A percentile compares a stretch with the other conserved stretches of the same genome.
These are phyloP conservation scores for Amanita subjunquillea DNA, from an alignment of 768 basidiomycete species.

Conservation along the genomic window DNA sequence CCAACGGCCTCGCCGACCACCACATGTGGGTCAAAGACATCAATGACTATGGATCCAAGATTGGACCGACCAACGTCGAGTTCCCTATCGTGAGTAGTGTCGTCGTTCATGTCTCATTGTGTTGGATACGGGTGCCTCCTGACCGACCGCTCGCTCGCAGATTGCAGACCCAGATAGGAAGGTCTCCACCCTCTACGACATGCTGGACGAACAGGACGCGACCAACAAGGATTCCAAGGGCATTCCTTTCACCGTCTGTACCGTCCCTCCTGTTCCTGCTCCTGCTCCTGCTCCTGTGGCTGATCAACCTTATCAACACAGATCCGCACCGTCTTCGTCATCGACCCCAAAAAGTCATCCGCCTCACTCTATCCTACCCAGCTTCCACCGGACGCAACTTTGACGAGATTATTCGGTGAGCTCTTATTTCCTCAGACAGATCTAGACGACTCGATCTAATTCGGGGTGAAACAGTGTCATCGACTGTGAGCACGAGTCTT, in stretches of 20 bases:
- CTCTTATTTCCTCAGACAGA: neutral
- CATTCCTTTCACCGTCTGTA: constrained; percentile 80
- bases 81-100: constrained; percentile 77
- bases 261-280: neutral
- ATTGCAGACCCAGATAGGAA: constrained; percentile 89
- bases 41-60: constrained; percentile 64
- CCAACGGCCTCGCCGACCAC: constrained; percentile 83
- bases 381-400: constrained; percentile 96
- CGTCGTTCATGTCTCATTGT: no score
- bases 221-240: constrained; percentile 83
- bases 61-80: constrained; percentile 61
- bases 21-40: constrained; percentile 85
- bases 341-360: constrained; percentile 96
- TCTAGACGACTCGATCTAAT: neutral
- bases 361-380: constrained; percentile 84
- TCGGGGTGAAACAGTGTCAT: constrained; percentile 40
- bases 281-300: neutral
- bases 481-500: constrained; percentile 37
- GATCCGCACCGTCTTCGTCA: constrained; percentile 95
- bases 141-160: constrained; percentile 22
- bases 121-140: no score
- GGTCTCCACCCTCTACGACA: constrained; percentile 83
- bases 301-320: constrained; percentile 15
- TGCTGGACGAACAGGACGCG: constrained; percentile 92
- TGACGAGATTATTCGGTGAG: constrained; percentile 44